Conservation (phyloP, 1,284 basidiomycete genomes). For the Malassezia psittaci region DNA sequence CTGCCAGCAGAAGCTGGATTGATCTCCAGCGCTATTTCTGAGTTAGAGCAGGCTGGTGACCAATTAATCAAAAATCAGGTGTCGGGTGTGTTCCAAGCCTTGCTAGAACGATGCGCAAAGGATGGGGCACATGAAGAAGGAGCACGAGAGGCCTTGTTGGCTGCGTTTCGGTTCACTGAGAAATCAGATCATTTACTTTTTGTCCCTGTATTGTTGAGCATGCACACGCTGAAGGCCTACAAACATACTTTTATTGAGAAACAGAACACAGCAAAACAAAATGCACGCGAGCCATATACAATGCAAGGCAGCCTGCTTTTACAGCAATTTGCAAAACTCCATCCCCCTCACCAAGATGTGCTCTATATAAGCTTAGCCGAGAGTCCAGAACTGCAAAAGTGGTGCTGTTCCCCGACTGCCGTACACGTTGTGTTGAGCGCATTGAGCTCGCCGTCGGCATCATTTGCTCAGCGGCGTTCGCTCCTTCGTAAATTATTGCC, state of each 20-base stretch:
- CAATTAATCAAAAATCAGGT: constrained; percentile 11
- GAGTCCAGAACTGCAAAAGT: constrained; percentile 19
- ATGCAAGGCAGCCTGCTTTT: constrained; percentile 38
- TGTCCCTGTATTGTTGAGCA: constrained; percentile 14
- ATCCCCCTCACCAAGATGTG: constrained; percentile 16
- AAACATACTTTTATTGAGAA: background rate
- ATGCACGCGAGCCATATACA: constrained; percentile 17
- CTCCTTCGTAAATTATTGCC: constrained; percentile 19
- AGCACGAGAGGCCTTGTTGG: background rate
- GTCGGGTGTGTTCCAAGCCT: constrained; percentile 9
- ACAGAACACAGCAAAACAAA: constrained; percentile 14
- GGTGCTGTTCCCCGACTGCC: constrained; percentile 23
- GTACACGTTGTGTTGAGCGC: constrained; percentile 21
- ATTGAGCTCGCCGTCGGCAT: constrained; percentile 21
- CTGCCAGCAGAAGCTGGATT: constrained; percentile 5
- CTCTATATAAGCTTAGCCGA: constrained; percentile 19
- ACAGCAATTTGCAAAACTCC: constrained; percentile 28
- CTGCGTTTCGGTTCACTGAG: constrained; percentile 12
- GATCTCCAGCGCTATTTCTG: background rate
- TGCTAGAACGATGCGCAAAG: constrained; percentile 5
- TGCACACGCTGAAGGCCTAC: constrained; percentile 15
- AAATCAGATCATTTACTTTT: constrained; percentile 5
- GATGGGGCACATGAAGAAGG: background rate
- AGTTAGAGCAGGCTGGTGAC: constrained; percentile 11
- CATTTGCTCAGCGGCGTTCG: constrained; percentile 24